Evolutionary conservation across 2,329 filamentous ascomycete species (phyloP).

Genomic region (Celoporthe dispersa): DNA sequence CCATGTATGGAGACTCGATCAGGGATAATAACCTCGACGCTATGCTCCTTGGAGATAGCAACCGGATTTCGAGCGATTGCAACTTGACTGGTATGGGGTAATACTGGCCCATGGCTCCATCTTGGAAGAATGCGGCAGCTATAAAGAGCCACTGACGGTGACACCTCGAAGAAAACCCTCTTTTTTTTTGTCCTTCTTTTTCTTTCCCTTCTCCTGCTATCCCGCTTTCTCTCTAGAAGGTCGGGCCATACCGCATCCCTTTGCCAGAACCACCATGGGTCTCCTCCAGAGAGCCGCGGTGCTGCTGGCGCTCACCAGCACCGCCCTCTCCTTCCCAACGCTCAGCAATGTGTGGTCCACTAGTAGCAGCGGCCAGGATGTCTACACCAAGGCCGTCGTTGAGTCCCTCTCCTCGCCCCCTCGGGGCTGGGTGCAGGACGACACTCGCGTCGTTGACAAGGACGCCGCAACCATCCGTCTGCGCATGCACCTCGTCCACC

Average conservation of each 20-base stretch:
- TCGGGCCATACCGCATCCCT: neutral
- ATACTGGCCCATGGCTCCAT: neutral
- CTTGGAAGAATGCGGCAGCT: neutral
- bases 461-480: constrained; percentile 21
- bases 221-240: constrained; percentile 12
- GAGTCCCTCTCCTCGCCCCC: constrained; percentile 25
- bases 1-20: neutral
- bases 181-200: neutral
- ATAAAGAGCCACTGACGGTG: neutral
- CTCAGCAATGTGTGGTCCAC: constrained; percentile 7
- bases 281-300: constrained; percentile 18
- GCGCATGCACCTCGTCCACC: constrained; percentile 26
- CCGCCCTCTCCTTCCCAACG: constrained; percentile 17
- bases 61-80: neutral
- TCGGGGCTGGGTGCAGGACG: constrained; percentile 25
- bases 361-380: constrained; percentile 6
- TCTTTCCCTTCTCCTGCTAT: neutral
- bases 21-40: neutral
- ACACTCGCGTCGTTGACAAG: constrained; percentile 25
- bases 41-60: neutral
- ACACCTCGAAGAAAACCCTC: neutral
- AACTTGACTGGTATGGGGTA: neutral
- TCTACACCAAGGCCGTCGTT: constrained; percentile 20
- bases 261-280: constrained; percentile 15
- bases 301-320: constrained; percentile 21